These are phyloP conservation scores for Castanea crenata DNA, from an alignment of 306 rosid species.

Conservation along the genomic window DNA sequence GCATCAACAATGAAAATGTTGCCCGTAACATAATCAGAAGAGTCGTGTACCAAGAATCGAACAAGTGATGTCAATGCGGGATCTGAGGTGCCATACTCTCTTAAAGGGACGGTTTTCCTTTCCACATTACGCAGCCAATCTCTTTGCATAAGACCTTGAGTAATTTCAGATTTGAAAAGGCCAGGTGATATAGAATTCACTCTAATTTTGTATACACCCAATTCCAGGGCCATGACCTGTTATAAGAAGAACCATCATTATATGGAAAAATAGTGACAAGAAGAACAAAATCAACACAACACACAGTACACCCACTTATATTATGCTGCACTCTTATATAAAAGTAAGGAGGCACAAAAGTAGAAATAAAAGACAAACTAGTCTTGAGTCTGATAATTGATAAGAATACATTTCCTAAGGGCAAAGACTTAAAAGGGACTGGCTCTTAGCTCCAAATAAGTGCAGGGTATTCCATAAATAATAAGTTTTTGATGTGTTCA, in stretches of 20 bases:
- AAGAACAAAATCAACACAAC: no score
- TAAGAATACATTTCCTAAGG: background rate
- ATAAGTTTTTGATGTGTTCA: background rate
- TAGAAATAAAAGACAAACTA: background rate
- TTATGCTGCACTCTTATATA: background rate
- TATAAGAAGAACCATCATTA: no score
- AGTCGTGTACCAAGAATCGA: slow-evolving; percentile 70
- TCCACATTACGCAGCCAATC: slow-evolving; percentile 64
- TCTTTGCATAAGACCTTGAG: slow-evolving; percentile 50
- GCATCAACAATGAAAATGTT: slow-evolving; percentile 60
- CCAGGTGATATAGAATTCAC: slow-evolving; percentile 76
- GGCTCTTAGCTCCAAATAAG: background rate
- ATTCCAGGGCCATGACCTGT: slow-evolving; percentile 75
- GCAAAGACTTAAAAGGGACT: background rate
- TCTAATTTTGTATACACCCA: slow-evolving; percentile 67
- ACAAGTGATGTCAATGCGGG: slow-evolving; percentile 74
- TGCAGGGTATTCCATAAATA: background rate
- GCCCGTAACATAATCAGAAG: slow-evolving; percentile 61
- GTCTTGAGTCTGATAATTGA: background rate
- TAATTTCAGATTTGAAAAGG: slow-evolving; percentile 76
- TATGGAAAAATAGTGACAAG: no score
- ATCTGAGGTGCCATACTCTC: slow-evolving; percentile 49
- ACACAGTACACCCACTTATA: background rate
- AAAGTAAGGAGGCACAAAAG: background rate
- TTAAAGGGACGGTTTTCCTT: slow-evolving; percentile 47